Percentiles rank a stretch among this genome's conserved stretches.
Evolutionary conservation across 768 basidiomycete species (phyloP).

Genomic region (Pleurotus platypus): DNA sequence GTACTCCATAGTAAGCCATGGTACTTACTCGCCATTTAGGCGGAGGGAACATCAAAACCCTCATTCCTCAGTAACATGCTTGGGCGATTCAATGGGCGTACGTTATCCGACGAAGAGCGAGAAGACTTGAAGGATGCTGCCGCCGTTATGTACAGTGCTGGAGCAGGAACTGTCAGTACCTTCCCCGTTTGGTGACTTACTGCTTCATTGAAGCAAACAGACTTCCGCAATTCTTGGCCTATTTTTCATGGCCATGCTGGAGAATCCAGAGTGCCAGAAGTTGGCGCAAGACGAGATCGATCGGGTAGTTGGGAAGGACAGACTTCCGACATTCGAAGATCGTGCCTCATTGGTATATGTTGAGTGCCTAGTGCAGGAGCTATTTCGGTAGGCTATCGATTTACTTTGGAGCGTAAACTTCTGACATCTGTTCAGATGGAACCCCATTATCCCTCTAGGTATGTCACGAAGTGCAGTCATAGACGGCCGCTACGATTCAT

Average conservation of each 20-base stretch:
- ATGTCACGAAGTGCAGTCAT: background rate
- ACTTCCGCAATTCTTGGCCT: background rate
- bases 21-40: too few species aligned
- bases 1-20: too few species aligned
- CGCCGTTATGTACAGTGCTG: background rate
- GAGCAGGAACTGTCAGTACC: background rate
- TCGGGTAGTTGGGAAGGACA: constrained; percentile 18
- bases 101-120: background rate
- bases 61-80: too few species aligned
- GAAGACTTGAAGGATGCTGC: background rate
- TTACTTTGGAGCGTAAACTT: too few species aligned
- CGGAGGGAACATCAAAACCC: too few species aligned
- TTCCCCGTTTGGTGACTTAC: background rate
- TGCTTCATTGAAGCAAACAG: background rate
- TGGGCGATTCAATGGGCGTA: background rate
- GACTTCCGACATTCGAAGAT: constrained; percentile 21
- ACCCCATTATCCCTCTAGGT: constrained; percentile 7
- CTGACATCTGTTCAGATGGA: background rate
- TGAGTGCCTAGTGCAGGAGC: constrained; percentile 22
- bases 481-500: too few species aligned
- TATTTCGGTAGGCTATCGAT: background rate
- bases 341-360: constrained; percentile 17
- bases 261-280: constrained; percentile 23
- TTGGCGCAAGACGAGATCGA: constrained; percentile 25
- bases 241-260: constrained; percentile 24